Evolutionary conservation across 768 basidiomycete species (phyloP), one percentile per base, ranked within the genome.

Genomic region (Leccinum olivaceopallidum): DNA sequence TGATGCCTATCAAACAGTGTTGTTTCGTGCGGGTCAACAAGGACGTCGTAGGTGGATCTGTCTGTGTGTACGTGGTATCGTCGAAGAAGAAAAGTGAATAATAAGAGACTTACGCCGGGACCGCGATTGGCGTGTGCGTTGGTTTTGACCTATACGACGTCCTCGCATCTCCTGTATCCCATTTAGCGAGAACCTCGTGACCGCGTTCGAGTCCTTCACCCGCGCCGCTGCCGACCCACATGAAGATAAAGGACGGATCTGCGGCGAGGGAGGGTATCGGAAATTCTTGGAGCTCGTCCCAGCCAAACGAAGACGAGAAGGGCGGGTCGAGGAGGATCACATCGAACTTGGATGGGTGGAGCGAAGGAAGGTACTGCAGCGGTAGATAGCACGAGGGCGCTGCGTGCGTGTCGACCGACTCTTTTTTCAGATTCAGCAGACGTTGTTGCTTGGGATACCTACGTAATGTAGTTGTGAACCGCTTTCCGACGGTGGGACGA

Each of bases 131-230:
- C 81, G 22, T 75, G 80, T 60, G 82, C 82, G 71, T 98, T 99
- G 51, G 94, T 95, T 78, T 94, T 94, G 58, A 97, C 89, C 95
- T 95, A 98, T 5, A 97, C 92, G n/a, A 99, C 92, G 71, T 99
- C 97, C 69, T 99, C 97, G 68, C 94, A 97, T 55, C 97, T 77
- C 48, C 94, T 79, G 71, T 94, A 96, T 4, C 96, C 97, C 96
- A 99, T 73, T 86, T 90, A 2, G 88, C 90, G 42, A 99, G 81
- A 28, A 95, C 79, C 73, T 98, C 96, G 36, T 95, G 78, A 0
- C 97, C 97, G 36, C 89, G 81, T 72, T 99, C 97, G 30, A 99
- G 80, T 0, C 95, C 97, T 53, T 92, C 93, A 4, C 89, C 87
- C 6, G 90, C 90, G 3, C 94, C 94, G 63, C 86, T 88, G 6